Evolutionary conservation across 768 basidiomycete genomes (phyloP), one percentile per base, ranked within the genome.

Genomic region (Boletus edulis): DNA sequence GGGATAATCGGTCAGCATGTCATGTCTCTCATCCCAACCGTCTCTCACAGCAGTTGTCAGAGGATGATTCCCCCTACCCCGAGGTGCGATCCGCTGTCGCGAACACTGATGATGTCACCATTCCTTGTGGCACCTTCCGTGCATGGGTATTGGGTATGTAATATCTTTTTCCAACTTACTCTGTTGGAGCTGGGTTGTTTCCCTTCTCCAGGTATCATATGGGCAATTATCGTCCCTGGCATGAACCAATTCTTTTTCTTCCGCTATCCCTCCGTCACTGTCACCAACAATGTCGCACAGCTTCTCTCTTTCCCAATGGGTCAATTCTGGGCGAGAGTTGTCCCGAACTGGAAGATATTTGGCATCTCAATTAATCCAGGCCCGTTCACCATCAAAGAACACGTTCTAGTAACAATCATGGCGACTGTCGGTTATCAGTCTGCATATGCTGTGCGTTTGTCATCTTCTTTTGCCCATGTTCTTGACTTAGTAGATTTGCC

Each of bases 1-100:
- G 69, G 71, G 5, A 42, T 59, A n/a, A 61, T 69, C 1, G 71
- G 69, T 72, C 20, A 24, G 57, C 35, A 31, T 27, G 5, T 35
- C 11, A 1, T 22, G n/a, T 34, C 20, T 41, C 14, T 32, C 22
- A 24, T 57, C 42, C 32, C 10, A 12, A 38, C 29, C 0, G 72
- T 74, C 54, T 37, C 59, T 59, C 29, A 64, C 37, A 7, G 13
- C 2, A 8, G 3, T 11, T 17, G 22, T 9, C 60, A 75, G 80
- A 80, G 67, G 86, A 92, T 62, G 90, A 91, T 67, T 90, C 88
- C 22, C 91, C 91, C 3, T 93, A 93, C 66, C 87, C 88, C 22
- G 91, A 92, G 70, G 89, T 90, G 22, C 82, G 88, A 47, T 84
- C 86, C 4, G 87, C 89, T 13, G 87, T 89, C 14, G 83, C 85